Evolutionary conservation across 83 land plant species (phyloP).

Genomic region (Picea abies): DNA sequence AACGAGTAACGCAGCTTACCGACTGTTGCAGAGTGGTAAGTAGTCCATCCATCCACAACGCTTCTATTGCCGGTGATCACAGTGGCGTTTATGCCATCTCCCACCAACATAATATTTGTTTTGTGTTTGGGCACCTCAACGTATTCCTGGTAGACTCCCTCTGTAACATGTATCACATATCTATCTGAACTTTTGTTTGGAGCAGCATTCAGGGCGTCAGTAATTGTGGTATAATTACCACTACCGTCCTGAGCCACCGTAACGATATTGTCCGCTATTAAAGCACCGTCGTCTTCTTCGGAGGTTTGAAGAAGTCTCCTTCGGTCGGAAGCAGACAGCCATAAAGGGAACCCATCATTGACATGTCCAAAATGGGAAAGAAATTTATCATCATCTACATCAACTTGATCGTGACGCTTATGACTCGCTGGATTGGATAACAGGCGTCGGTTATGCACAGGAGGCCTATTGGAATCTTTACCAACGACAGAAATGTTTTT

Average conservation of each 20-base stretch:
- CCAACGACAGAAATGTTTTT: conserved; percentile 4
- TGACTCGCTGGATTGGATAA: not conserved
- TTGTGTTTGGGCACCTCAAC: too few species aligned
- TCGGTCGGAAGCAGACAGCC: not conserved
- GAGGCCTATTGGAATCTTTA: not conserved
- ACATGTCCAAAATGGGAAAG: too few species aligned
- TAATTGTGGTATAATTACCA: conserved; percentile 22
- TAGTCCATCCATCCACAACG: too few species aligned
- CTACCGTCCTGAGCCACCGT: too few species aligned
- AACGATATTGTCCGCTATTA: not conserved
- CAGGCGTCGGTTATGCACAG: not conserved
- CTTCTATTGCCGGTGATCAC: too few species aligned
- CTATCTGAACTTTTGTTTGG: conserved; percentile 24
- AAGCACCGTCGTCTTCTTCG: conserved; percentile 10
- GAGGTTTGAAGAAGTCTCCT: not conserved
- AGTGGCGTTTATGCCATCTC: too few species aligned
- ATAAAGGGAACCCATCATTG: not conserved
- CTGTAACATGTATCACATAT: not conserved
- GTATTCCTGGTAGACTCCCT: too few species aligned
- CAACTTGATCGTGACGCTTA: too few species aligned
- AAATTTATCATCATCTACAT: not conserved
- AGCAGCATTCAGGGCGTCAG: conserved; percentile 20
- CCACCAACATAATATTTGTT: too few species aligned
- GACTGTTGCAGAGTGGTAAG: too few species aligned
- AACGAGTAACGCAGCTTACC: too few species aligned